These are phyloP conservation scores for Fusarium falciforme DNA, from an alignment of 2,329 filamentous ascomycete genomes.

Conservation along the genomic window DNA sequence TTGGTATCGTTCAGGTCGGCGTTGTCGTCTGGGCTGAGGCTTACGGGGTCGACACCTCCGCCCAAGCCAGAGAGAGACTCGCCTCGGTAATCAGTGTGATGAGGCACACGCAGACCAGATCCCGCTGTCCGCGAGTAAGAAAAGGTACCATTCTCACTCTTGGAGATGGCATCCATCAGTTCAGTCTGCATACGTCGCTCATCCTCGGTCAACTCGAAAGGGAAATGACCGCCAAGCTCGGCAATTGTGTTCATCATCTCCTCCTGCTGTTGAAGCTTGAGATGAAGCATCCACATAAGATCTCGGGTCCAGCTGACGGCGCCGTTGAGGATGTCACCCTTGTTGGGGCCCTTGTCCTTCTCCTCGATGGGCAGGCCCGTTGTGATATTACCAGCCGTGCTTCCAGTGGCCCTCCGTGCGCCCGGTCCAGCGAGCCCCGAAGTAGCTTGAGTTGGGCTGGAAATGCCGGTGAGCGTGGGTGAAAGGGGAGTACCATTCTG, in stretches of 20 bases:
- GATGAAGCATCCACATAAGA: conserved; percentile 95
- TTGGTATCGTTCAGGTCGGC: conserved; percentile 63
- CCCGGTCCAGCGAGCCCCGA: conserved; percentile 88
- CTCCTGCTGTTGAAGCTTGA: conserved; percentile 90
- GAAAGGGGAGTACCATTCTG: conserved; percentile 92
- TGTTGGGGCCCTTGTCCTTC: conserved; percentile 98
- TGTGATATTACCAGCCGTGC: conserved; percentile 83
- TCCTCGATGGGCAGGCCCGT: conserved; percentile 94
- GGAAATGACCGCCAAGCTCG: conserved; percentile 78
- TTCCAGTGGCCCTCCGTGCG: conserved; percentile 80
- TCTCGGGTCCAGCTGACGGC: conserved; percentile 97
- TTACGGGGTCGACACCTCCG: conserved; percentile 51
- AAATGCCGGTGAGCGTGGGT: conserved; percentile 79
- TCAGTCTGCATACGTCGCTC: conserved; percentile 97
- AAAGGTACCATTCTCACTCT: conserved; percentile 81
- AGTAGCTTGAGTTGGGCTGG: conserved; percentile 79
- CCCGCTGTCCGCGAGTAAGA: conserved; percentile 86
- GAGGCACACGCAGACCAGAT: conserved; percentile 88
- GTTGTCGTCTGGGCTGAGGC: conserved; percentile 55
- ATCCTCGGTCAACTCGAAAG: conserved; percentile 88
- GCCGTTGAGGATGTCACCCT: conserved; percentile 97
- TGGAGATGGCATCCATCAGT: conserved; percentile 85
- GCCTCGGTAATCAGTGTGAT: conserved; percentile 91
- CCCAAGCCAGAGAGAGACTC: conserved; percentile 71
- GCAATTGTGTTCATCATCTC: conserved; percentile 82